Conservation (phyloP, 129 eudicot genomes). For the Centaurea solstitialis region DNA sequence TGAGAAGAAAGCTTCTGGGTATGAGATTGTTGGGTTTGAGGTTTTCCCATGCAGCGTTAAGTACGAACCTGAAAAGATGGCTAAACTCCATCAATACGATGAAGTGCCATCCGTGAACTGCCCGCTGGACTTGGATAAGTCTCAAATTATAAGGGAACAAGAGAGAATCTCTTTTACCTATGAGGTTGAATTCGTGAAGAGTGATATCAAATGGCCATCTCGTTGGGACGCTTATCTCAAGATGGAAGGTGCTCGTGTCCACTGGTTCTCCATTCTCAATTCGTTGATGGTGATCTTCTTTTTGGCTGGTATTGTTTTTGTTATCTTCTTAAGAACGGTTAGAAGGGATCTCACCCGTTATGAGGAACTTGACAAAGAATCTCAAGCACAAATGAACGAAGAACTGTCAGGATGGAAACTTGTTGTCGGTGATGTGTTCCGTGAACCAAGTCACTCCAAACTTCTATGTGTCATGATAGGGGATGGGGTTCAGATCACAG, state of each 20-base stretch:
- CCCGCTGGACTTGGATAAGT: constrained; percentile 44
- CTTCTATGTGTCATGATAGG: constrained; percentile 57
- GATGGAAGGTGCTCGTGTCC: constrained; percentile 64
- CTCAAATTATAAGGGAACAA: constrained; percentile 58
- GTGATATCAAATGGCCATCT: constrained; percentile 58
- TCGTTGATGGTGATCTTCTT: constrained; percentile 60
- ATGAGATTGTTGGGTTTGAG: constrained; percentile 72
- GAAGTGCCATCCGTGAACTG: constrained; percentile 38
- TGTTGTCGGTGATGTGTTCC: constrained; percentile 61
- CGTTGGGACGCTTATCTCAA: constrained; percentile 68
- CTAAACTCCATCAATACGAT: constrained; percentile 53
- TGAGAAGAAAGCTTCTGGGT: constrained; percentile 62
- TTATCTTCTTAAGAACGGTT: constrained; percentile 58
- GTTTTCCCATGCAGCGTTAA: constrained; percentile 64
- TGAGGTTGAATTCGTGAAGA: constrained; percentile 62
- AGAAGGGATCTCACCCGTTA: constrained; percentile 61
- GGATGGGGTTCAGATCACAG: constrained; percentile 54
- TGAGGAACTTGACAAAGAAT: constrained; percentile 67
- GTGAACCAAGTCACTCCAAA: constrained; percentile 51
- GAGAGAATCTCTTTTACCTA: constrained; percentile 58
- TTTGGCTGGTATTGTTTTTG: constrained; percentile 63
- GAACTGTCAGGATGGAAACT: constrained; percentile 67
- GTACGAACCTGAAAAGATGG: constrained; percentile 58
- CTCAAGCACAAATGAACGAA: constrained; percentile 73
- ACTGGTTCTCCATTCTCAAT: constrained; percentile 62